Base-by-base conservation (phyloP, 2,329 filamentous ascomycete genomes). In the Trichothecium sympodiale region DNA sequence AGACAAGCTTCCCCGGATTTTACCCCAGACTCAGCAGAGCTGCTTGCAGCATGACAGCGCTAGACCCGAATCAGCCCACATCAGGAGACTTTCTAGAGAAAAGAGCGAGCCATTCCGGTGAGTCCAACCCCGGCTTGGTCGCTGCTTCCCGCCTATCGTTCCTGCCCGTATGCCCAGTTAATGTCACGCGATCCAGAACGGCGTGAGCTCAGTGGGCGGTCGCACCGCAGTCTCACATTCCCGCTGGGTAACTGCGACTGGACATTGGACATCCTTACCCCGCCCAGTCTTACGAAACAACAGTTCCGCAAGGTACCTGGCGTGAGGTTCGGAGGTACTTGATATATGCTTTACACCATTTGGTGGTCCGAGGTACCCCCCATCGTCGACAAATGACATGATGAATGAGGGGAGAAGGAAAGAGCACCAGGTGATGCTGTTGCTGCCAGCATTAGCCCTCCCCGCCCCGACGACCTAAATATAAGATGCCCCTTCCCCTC, bases 211-310 rank as follows among this genome's bases (percentile, higher is more conserved):
- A 25, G 20, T 25, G 20, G 20, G 20, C 20, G 20, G 20, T 10
- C 10, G 20, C 20, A 25, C 20, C n/a, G 31, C 36, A 34, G 31
- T 35, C 35, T 38, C 33, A 33, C 29, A 37, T 42, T 36, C 33
- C 42, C 28, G 28, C 36, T 46, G 45, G 40, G 39, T 43, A 46
- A 25, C 20, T 10, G 20, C 20, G 20, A 25, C 20, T 10, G 20
- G 20, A 25, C 20, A 25, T 25, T 25, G 20, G 20, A 25, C 10
- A 10, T 25, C 20, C 46, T 55, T 63, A 63, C 60, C 60, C 60
- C 60, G 60, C 59, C 59, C 59, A 55, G 52, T 59, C 56, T 60
- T 57, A 59, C 56, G 54, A 59, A 55, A 56, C 51, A 52, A 49
- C 47, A 48, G 40, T 47, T 50, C 29, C 31, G 36, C 33, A 34